Evolutionary conservation across 257 asterid genomes (phyloP).

Genomic region (Eustoma russellianum): DNA sequence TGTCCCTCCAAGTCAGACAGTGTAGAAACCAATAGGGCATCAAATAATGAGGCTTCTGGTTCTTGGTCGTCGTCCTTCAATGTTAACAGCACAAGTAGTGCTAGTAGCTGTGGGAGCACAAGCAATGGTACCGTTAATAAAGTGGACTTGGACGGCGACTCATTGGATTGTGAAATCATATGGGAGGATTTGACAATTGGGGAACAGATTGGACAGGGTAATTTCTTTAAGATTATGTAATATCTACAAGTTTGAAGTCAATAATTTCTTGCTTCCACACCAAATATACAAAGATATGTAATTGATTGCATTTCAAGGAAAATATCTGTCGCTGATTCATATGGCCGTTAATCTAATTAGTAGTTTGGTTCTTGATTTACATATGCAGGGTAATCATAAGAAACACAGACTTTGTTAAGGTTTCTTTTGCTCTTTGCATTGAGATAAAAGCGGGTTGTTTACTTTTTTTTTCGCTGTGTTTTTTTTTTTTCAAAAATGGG

Average conservation of each 20-base stretch:
- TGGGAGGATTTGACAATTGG: conserved; percentile 97
- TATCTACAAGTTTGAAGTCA: too few species aligned
- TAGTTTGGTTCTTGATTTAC: too few species aligned
- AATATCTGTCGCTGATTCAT: too few species aligned
- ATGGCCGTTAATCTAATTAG: too few species aligned
- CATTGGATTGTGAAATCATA: conserved; percentile 65
- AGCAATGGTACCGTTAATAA: conserved; percentile 65
- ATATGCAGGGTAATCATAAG: not conserved
- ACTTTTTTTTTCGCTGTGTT: too few species aligned
- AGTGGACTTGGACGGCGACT: conserved; percentile 56
- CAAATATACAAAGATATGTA: too few species aligned
- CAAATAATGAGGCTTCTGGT: conserved; percentile 63
- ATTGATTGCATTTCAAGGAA: too few species aligned
- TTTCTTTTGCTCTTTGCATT: not conserved
- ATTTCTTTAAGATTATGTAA: conserved; percentile 11
- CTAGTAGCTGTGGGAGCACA: conserved; percentile 77
- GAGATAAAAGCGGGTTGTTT: too few species aligned
- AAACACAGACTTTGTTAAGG: not conserved
- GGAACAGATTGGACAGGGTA: conserved; percentile 93
- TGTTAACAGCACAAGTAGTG: conserved; percentile 78
- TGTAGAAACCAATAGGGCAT: conserved; percentile 34
- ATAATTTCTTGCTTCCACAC: too few species aligned
- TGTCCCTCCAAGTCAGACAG: conserved; percentile 34
- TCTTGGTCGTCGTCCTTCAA: conserved; percentile 79
- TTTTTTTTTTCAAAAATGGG: not conserved